Evolutionary conservation across 2,329 filamentous ascomycete species (phyloP).

Genomic region (Trichoderma citrinoviride): DNA sequence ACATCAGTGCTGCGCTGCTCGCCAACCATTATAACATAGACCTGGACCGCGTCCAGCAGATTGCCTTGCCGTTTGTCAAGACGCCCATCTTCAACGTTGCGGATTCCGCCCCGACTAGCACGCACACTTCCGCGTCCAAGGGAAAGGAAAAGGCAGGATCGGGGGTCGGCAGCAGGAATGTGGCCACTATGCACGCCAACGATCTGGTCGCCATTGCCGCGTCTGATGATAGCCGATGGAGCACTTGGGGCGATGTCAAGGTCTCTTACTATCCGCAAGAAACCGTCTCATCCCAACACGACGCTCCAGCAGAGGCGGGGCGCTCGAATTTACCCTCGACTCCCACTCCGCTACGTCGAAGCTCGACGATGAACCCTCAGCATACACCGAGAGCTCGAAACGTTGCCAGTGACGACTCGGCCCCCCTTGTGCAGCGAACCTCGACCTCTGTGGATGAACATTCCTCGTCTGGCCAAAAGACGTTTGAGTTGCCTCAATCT

Average conservation of each 20-base stretch:
- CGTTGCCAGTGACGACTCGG: constrained; percentile 42
- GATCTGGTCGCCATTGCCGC: constrained; percentile 76
- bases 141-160: constrained; percentile 66
- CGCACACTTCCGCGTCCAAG: constrained; percentile 60
- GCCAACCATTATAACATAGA: constrained; percentile 81
- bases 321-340: constrained; percentile 59
- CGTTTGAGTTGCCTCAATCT: constrained; percentile 63
- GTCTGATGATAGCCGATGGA: constrained; percentile 59
- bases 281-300: constrained; percentile 27
- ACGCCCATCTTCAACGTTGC: constrained; percentile 55
- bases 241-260: constrained; percentile 76
- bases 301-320: constrained; percentile 28
- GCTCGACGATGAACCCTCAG: constrained; percentile 52
- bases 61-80: constrained; percentile 80
- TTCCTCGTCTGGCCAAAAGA: constrained; percentile 48
- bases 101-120: constrained; percentile 53
- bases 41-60: constrained; percentile 76
- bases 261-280: constrained; percentile 70
- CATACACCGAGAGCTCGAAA: constrained; percentile 42
- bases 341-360: constrained; percentile 72
- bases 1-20: constrained; percentile 70
- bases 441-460: constrained; percentile 39
- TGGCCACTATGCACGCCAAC: constrained; percentile 69
- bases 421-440: constrained; percentile 48
- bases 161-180: constrained; percentile 43